Evolutionary conservation across 305 asterid genomes (phyloP), one percentile per base, ranked within the genome.

Genomic region (Fraxinus velutina): DNA sequence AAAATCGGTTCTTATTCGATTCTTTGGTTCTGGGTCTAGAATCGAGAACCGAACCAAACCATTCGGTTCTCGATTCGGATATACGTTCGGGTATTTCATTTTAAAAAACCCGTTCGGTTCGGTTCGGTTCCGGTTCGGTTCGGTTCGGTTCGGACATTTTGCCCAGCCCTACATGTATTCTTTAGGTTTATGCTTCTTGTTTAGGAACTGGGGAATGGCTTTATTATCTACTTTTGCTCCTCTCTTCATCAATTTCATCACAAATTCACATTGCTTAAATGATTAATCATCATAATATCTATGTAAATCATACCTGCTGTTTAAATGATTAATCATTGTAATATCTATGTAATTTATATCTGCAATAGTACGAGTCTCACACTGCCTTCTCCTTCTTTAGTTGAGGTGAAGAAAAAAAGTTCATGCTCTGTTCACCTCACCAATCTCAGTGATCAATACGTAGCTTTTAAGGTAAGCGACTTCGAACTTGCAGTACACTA

Each of bases 401-500:
- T 89, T 89, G 98, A 93, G 92, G 83, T 91, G 85, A 93, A 90
- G 94, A 93, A 93, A 83, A 96, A 91, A 91, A 91, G 95, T 81
- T 82, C 92, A 33, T 89, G 92, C 76, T 75, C 87, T 32, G 97
- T 92, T 79, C 88, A 88, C 82, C 90, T 94, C 84, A 82, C 89
- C 83, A 94, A 94, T 87, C 84, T 84, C 87, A 88, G 95, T 10
- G 97, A 91, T 80, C 95, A 94, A 57, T 91, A 88, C 86, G 94
- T 94, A 52, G 98, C 95, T 72, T 94, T 92, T 90, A 94, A 94
- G 98, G 98, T 93, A 75, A 87, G 78, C 79, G 68, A 78, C 79
- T 85, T 86, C 66, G 42, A 64, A 50, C 36, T 32, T 81, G 79
- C 72, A 66, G 57, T 78, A 21, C 71, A 73, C 68, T 79, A 55